Conservation (phyloP, 441 rosid genomes). For the Croton laevigatus region DNA sequence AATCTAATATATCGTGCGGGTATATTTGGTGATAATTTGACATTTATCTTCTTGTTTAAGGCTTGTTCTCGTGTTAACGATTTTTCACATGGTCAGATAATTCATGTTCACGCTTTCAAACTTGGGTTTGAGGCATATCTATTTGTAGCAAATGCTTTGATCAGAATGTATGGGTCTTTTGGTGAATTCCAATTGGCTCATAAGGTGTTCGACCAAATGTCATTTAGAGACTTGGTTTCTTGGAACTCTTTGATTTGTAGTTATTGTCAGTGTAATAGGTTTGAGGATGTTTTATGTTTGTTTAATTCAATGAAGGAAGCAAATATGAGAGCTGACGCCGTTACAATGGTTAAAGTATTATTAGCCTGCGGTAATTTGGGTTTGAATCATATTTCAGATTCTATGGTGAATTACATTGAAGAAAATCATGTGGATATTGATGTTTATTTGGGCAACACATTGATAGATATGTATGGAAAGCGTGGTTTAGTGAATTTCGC, state of each 20-base stretch:
- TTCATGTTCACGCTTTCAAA: conserved; percentile 41
- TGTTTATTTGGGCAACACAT: conserved; percentile 54
- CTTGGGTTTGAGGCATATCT: conserved; percentile 45
- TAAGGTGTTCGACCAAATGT: conserved; percentile 51
- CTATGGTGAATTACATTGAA: conserved; percentile 39
- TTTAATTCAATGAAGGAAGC: conserved; percentile 44
- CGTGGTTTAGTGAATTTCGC: conserved; percentile 46
- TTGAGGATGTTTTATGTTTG: conserved; percentile 41
- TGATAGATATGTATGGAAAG: conserved; percentile 51
- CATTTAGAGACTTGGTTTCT: conserved; percentile 55
- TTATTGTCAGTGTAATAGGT: conserved; percentile 40
- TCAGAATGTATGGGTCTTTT: conserved; percentile 35
- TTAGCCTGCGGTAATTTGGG: conserved; percentile 39
- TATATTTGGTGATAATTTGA: conserved; percentile 37
- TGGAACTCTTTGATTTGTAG: conserved; percentile 81
- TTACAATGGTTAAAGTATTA: conserved; percentile 62
- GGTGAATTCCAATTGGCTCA: conserved; percentile 34
- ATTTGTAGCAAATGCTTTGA: conserved; percentile 55
- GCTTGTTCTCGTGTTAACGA: conserved; percentile 44
- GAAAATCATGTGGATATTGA: conserved; percentile 36
- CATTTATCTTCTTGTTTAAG: conserved; percentile 46
- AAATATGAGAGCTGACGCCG: conserved; percentile 47
- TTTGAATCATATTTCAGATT: conserved; percentile 28
- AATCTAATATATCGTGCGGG: conserved; percentile 33
- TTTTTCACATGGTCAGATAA: conserved; percentile 28